A percentile compares a stretch with the other conserved stretches of the same genome.
Evolutionary conservation across 2,329 filamentous ascomycete genomes (phyloP).

Genomic region (Colletotrichum gigasporum): DNA sequence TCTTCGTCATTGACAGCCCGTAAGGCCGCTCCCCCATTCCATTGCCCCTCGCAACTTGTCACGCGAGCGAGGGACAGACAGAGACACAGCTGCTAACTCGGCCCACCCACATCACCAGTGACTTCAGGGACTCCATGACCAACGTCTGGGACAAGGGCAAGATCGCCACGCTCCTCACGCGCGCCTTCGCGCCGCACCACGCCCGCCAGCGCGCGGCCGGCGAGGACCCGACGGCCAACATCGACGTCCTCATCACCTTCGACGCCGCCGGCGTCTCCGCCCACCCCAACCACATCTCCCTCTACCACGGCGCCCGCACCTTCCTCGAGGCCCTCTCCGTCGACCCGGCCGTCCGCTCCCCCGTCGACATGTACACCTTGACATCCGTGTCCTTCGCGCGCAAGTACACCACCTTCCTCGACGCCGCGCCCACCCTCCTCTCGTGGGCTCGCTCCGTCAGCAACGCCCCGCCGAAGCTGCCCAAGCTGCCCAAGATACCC

Average conservation of each 20-base stretch:
- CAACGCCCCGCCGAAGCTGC: constrained; percentile 27
- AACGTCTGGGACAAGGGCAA: constrained; percentile 76
- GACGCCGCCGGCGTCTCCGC: constrained; percentile 83
- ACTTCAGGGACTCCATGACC: constrained; percentile 92
- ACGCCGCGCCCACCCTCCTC: constrained; percentile 76
- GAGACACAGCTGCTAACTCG: constrained; percentile 12
- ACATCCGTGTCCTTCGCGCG: constrained; percentile 75
- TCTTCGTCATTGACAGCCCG: constrained; percentile 85
- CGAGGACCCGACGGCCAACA: constrained; percentile 58
- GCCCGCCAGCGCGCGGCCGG: constrained; percentile 43
- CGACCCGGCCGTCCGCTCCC: constrained; percentile 72
- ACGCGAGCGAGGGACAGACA: neutral
- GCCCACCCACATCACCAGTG: constrained; percentile 40
- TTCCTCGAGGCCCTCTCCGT: constrained; percentile 75
- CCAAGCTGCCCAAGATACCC: neutral
- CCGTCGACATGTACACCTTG: constrained; percentile 87
- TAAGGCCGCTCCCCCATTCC: constrained; percentile 47
- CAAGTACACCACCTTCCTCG: constrained; percentile 84
- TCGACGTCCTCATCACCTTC: constrained; percentile 91
- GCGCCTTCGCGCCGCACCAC: constrained; percentile 77
- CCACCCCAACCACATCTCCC: constrained; percentile 93
- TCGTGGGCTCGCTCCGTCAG: constrained; percentile 56
- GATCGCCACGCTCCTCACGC: constrained; percentile 75
- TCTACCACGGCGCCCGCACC: constrained; percentile 81
- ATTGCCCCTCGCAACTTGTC: neutral